Evolutionary conservation across 352 stramenopile species (phyloP), one percentile per base, ranked within the genome.

Genomic region (Phytophthora rubi): DNA sequence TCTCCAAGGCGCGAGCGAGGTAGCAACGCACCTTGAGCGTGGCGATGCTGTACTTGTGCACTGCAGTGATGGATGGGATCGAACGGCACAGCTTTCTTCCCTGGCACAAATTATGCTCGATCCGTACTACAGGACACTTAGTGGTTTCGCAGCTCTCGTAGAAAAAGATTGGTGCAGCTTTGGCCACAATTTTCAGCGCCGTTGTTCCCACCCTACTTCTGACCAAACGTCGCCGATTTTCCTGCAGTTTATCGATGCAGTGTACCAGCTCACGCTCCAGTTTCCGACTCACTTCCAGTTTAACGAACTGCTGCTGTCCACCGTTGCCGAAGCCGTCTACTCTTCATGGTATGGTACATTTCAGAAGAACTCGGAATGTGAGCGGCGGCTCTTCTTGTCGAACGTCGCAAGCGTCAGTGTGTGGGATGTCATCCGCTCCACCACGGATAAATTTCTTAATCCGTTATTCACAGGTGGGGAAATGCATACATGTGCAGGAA

Each of bases 281-380:
- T 99, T 98, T 61, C 98, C 98, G 13, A 95, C 93, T 6, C 91
- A 94, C 68, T 99, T 99, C 73, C 97, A 99, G 76, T 99, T 99
- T 76, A 99, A 99, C 77, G 89, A 97, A 72, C 66, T 92, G 13
- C 85, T 97, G 42, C 74, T 99, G 18, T 85, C 98, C 28, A 89
- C 93, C 6, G 81, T 99, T 10, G 97, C 95, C 0, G 97, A 99
- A 65, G 95, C 98, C 53, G 87, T 99, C 21, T 99, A 99, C 73
- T 99, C 94, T 12, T 99, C 94, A 51, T 98, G 97, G 69, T 99
- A 93, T 62, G 90, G 90, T n/a, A 97, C 87, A 6, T 98, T 98
- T 58, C 88, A 96, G 59, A 92, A 89, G 67, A 97, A 97, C 70
- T 95, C 78, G n/a, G 88, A 97, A 65, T 76, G 76, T 23, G 86